Base-by-base conservation (phyloP, 225 moss, liverwort and hornwort species). In the Ulota crispa region DNA sequence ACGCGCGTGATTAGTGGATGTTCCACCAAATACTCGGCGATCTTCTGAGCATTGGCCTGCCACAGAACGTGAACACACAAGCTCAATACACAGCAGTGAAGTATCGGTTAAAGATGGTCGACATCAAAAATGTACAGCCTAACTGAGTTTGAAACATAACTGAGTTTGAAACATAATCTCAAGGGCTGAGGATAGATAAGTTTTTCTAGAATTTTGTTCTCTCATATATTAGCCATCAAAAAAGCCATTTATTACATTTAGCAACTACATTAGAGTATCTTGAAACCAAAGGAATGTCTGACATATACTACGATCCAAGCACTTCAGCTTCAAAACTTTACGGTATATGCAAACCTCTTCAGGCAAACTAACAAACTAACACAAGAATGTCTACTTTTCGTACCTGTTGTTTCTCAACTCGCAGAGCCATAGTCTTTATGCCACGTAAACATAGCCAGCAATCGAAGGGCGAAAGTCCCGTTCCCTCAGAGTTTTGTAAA, bases 381-480 rank as follows among this genome's bases (percentile, higher is more conserved):
- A 24, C 43, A n/a, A 52, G 19, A 66, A 31, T 4, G 37, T 70
- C 1, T 62, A 75, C 24, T 10, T 19, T 52, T 60, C 72, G 34
- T 64, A 92, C 93, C 95, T 97, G 95, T 61, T 97, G 97, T 77
- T 92, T 93, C 81, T 97, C 97, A 79, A 97, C 89, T 71, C 97
- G 93, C 55, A 97, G 92, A 53, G 92, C 92, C 97, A 97, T 93
- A 18, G 97, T 95, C 82, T 95, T 97, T 18, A 97, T 84, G 37
- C 97, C 97, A 34, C 97, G 89, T 57, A 97, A 80, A 83, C 97
- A 97, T 45, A 97, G 86, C 97, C 97, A 97, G 83, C 97, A 93
- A 80, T 97, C 97, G 81, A 97, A 97, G 7, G 97, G 97, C 45
- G 97, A 88, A 47, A 97, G 88, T 34, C 89, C 97, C 61, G 95